Evolutionary conservation across 306 rosid species (phyloP).

Genomic region (Sindora glabra): DNA sequence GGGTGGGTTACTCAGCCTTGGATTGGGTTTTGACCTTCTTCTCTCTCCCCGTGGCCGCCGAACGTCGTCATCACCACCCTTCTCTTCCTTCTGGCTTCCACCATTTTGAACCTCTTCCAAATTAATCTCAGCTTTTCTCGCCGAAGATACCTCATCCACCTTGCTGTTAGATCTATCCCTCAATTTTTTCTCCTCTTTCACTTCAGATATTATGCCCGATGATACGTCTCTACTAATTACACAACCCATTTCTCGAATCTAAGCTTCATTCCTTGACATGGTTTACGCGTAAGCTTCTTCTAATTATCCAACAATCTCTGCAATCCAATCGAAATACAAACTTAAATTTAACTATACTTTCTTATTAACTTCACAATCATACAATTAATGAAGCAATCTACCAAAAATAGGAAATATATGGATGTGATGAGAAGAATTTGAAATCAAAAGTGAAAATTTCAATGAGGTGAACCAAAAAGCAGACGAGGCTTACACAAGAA

Average conservation of each 20-base stretch:
- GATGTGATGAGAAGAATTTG: not conserved
- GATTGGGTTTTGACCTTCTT: slow-evolving; percentile 73
- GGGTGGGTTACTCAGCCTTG: slow-evolving; percentile 55
- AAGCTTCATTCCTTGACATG: slow-evolving; percentile 61
- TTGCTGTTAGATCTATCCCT: slow-evolving; percentile 40
- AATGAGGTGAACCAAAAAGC: not conserved
- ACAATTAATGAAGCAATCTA: not conserved
- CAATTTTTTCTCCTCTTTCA: slow-evolving; percentile 46
- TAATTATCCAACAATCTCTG: slow-evolving; percentile 18
- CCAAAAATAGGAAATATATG: not conserved
- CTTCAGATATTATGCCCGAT: slow-evolving; percentile 51
- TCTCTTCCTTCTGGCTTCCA: slow-evolving; percentile 46
- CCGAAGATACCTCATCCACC: slow-evolving; percentile 52
- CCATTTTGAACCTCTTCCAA: slow-evolving; percentile 44
- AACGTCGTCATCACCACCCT: slow-evolving; percentile 21
- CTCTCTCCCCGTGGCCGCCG: slow-evolving; percentile 52
- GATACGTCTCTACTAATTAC: slow-evolving; percentile 64
- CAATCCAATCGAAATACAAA: slow-evolving; percentile 13
- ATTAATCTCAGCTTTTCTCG: slow-evolving; percentile 24
- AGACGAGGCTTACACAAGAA: not conserved
- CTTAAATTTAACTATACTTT: not conserved
- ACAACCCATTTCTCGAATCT: slow-evolving; percentile 76
- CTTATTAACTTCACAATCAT: slow-evolving; percentile 5
- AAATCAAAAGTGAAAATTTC: not conserved
- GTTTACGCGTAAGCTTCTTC: not conserved